These are phyloP conservation scores for Suillus sp. DNA, from an alignment of 768 basidiomycete species.

Conservation along the genomic window DNA sequence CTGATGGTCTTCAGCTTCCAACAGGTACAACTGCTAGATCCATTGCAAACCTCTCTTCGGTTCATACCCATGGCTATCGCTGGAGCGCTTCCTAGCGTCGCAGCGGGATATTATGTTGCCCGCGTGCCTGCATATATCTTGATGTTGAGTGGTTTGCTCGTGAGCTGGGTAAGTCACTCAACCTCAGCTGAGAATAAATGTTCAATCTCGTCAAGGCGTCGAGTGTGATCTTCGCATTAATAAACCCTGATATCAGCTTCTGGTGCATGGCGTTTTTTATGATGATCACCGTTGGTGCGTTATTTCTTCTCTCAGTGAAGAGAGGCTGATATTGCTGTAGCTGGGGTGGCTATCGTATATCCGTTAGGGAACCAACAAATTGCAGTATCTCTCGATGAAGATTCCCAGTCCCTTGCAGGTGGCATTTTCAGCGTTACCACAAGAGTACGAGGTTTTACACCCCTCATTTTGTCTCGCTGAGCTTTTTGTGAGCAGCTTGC, in stretches of 20 bases:
- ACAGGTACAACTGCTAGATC: slow-evolving; percentile 30
- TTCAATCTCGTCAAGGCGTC: slow-evolving; percentile 24
- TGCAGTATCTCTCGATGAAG: slow-evolving; percentile 30
- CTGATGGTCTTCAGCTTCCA: slow-evolving; percentile 28
- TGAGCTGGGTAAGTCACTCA: slow-evolving; percentile 28
- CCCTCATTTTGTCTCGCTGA: not conserved
- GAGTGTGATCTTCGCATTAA: slow-evolving; percentile 35
- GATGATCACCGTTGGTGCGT: slow-evolving; percentile 30
- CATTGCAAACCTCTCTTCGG: slow-evolving; percentile 36
- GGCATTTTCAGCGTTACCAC: slow-evolving; percentile 39
- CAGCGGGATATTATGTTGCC: slow-evolving; percentile 25
- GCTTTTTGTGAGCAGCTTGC: slow-evolving; percentile 28
- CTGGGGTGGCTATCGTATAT: slow-evolving; percentile 34
- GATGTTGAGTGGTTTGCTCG: slow-evolving; percentile 31
- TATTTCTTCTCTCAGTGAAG: not conserved
- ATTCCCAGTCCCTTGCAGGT: slow-evolving; percentile 38
- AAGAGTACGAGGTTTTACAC: slow-evolving; percentile 19
- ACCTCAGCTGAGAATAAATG: not conserved
- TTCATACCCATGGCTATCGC: slow-evolving; percentile 38
- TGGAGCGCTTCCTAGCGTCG: slow-evolving; percentile 25
- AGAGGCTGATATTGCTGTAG: slow-evolving; percentile 9
- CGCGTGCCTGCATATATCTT: slow-evolving; percentile 33
- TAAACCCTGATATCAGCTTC: slow-evolving; percentile 33
- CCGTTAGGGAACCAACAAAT: slow-evolving; percentile 37
- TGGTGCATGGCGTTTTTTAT: slow-evolving; percentile 36